Base-by-base conservation (phyloP, 805 yeast species). In the Wickerhamomyces chambardii region DNA sequence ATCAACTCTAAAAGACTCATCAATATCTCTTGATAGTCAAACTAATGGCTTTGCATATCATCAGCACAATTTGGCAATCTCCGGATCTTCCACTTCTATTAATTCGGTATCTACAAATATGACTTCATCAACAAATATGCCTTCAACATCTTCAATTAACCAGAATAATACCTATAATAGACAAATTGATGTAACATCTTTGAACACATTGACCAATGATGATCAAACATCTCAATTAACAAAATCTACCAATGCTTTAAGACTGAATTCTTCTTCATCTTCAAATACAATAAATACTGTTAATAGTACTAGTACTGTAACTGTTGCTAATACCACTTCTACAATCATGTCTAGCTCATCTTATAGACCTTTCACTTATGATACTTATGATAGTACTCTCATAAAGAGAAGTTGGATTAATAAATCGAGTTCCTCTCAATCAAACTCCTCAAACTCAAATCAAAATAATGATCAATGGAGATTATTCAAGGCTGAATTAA, bases 391-490 rank as follows among this genome's bases (percentile, higher is more conserved):
- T 41, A 29, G 49, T 2, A 51, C 55, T 1, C 51, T 64, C 14
- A 55, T 70, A 42, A 77, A 73, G 51, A 59, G 63, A 1, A 79
- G 80, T 5, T 79, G 84, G 84, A 43, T 78, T 15, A 79, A 79
- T 48, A 67, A 64, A 41, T 62, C 72, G 2, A 54, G 56, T 24
- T 60, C 61, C 29, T 11, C 9, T 14, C 9, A 14, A 14, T 41
- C 51, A 28, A 43, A 36, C 14, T 44, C 49, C 21, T 46, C 46
- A 42, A 42, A 43, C 28, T 38, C 36, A 16, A 31, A 48, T 4
- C 27, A 24, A 24, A 40, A 42, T 17, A 30, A 50, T 5, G 53
- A 48, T 29, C 44, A 49, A 1, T 56, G 61, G 61, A 52, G 70
- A 39, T 53, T 84, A 24, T 73, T 64, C 37, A 65, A 80, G 34